Evolutionary conservation across 345 rosid genomes (phyloP), one percentile per base, ranked within the genome.

Genomic region (Heritiera fomes): DNA sequence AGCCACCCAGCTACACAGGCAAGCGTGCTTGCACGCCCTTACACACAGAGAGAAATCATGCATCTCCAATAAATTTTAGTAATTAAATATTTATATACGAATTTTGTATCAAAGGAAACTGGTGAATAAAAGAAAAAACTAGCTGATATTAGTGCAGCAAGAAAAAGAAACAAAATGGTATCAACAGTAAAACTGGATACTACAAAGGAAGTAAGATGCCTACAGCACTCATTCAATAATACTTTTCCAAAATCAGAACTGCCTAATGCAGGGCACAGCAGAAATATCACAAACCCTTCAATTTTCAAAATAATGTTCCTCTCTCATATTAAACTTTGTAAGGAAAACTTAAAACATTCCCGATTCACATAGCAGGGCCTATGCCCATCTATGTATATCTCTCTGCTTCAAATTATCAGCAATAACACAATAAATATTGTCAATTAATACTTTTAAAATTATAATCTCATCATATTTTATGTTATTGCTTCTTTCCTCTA

Each of bases 331-430:
- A 23, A 23, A 23, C 28, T 23, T 23, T 5, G 6, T 3, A 64
- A 64, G 23, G 23, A 38, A 8, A 38, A 46, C 2, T 38, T 61
- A 61, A 61, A 11, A 60, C 10, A 61, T 28, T 61, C 43, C 43
- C 1, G 46, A 64, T 64, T 64, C 23, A 64, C n/a, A 14, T 6
- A 32, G 71, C 49, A 9, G 28, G 71, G 30, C 23, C 71, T 18
- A 67, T 67, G 14, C 52, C 50, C n/a, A n/a, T 41, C 30, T 2
- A 67, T 41, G 15, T n/a, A 43, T 5, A 41, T 41, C 32, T 41
- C 50, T 67, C 30, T 4, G 23, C 32, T 67, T 67, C 71, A 67
- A 34, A n/a, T 43, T 41, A 67, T 67, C 71, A 67, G 52, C 50
- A 67, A 67, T 18, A 43, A 32, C 8, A 3, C 52, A 18, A 67